Conservation (phyloP, 495 filamentous ascomycete genomes). For the Beverwykella pulmonaria region DNA sequence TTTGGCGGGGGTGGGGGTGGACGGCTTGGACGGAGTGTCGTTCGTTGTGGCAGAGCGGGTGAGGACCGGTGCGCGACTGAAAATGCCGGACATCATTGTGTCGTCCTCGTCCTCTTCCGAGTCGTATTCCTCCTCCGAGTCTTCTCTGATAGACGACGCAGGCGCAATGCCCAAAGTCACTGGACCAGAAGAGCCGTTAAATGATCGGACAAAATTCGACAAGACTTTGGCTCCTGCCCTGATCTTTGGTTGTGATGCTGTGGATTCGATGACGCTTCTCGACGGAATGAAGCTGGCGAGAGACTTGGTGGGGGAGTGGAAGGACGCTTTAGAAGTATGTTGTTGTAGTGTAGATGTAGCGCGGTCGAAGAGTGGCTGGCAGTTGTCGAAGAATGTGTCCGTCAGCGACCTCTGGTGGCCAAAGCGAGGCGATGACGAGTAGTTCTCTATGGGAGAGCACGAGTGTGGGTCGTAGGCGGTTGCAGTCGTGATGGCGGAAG, state of each 20-base stretch:
- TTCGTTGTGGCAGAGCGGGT: conserved; percentile 12
- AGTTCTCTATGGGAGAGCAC: conserved; percentile 23
- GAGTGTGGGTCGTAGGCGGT: conserved; percentile 36
- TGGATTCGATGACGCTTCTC: conserved; percentile 14
- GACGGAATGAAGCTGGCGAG: conserved; percentile 38
- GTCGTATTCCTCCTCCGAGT: conserved; percentile 23
- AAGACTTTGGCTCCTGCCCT: conserved; percentile 30
- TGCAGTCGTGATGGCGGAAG: conserved; percentile 35
- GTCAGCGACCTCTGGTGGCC: conserved; percentile 36
- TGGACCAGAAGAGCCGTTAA: conserved; percentile 36
- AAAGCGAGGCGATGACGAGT: neutral
- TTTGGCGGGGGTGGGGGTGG: conserved; percentile 3
- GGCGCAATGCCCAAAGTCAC: conserved; percentile 30
- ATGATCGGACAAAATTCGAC: conserved; percentile 15
- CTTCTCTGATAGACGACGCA: neutral
- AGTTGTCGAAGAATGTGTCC: conserved; percentile 37
- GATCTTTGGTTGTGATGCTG: conserved; percentile 30
- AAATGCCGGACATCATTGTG: conserved; percentile 31
- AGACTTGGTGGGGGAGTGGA: conserved; percentile 35
- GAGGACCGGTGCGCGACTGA: conserved; percentile 23
- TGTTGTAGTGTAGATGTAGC: conserved; percentile 35
- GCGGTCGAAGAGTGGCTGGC: conserved; percentile 25
- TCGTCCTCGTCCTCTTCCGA: conserved; percentile 26
- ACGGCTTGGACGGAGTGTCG: conserved; percentile 7
- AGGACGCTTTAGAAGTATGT: conserved; percentile 33